A percentile compares a stretch with the other conserved stretches of the same genome.
These are phyloP conservation scores for Neofusicoccum cordaticola DNA, from an alignment of 2,329 filamentous ascomycete species.

Conservation along the genomic window DNA sequence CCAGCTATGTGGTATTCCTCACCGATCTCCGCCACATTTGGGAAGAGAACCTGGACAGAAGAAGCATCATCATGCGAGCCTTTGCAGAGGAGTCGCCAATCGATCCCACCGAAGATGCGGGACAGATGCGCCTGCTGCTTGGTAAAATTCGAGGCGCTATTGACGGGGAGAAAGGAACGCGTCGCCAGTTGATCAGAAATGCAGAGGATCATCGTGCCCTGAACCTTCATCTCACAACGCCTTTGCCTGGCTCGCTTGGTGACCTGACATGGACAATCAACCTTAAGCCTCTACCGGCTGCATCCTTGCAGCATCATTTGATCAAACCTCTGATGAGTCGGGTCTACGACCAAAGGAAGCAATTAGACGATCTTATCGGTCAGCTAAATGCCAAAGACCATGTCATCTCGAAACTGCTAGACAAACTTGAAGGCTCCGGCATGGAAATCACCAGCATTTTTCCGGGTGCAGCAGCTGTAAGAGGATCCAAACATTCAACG, in stretches of 20 bases:
- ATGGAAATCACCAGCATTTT: constrained; percentile 58
- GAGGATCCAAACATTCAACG: constrained; percentile 42
- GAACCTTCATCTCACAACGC: constrained; percentile 55
- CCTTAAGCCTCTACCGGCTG: constrained; percentile 28
- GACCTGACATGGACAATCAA: constrained; percentile 65
- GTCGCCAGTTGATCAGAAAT: constrained; percentile 34
- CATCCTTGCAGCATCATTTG: constrained; percentile 48
- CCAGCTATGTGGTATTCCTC: constrained; percentile 63
- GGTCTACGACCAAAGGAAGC: constrained; percentile 46
- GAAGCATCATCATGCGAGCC: constrained; percentile 62
- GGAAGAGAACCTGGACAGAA: constrained; percentile 62
- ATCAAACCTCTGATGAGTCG: constrained; percentile 53
- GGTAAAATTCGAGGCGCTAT: constrained; percentile 57
- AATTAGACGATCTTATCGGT: constrained; percentile 49
- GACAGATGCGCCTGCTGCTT: constrained; percentile 67
- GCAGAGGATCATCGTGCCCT: background rate
- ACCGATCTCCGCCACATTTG: constrained; percentile 75
- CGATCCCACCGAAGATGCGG: constrained; percentile 64
- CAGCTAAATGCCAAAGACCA: constrained; percentile 58
- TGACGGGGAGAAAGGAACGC: constrained; percentile 36
- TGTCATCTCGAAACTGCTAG: constrained; percentile 56
- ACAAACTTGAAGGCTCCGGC: constrained; percentile 56
- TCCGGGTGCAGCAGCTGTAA: constrained; percentile 50
- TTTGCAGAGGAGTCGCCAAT: constrained; percentile 65
- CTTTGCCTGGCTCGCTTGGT: constrained; percentile 61